Conservation (phyloP, 2,329 filamentous ascomycete genomes). For the Blastomyces gilchristii region DNA sequence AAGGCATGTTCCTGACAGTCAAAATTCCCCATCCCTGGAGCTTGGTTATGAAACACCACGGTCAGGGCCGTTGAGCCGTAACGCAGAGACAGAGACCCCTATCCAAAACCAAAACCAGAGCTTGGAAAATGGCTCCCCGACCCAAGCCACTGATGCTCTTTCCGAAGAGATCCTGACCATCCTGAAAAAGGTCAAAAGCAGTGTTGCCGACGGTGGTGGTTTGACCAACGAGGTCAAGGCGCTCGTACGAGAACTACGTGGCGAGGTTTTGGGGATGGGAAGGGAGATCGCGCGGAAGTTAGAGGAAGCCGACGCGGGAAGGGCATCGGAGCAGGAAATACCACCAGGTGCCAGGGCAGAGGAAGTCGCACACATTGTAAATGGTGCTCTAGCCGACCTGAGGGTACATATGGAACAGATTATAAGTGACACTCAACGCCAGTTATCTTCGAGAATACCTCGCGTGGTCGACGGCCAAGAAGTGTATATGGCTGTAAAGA, state of each 20-base stretch:
- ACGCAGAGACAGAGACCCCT: slow-evolving; percentile 13
- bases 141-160: slow-evolving; percentile 39
- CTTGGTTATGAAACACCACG: slow-evolving; percentile 30
- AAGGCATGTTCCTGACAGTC: slow-evolving; percentile 25
- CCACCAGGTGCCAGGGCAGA: slow-evolving; percentile 47
- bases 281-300: slow-evolving; percentile 78
- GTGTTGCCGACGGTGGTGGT: slow-evolving; percentile 75
- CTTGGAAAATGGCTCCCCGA: slow-evolving; percentile 2
- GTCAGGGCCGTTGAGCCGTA: slow-evolving; percentile 22
- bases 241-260: slow-evolving; percentile 76
- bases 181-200: slow-evolving; percentile 81
- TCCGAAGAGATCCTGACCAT: slow-evolving; percentile 74
- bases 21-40: slow-evolving; percentile 26
- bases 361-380: slow-evolving; percentile 66
- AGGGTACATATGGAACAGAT: slow-evolving; percentile 74
- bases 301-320: slow-evolving; percentile 46
- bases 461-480: slow-evolving; percentile 67
- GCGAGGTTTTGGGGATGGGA: slow-evolving; percentile 90
- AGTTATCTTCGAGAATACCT: slow-evolving; percentile 55
- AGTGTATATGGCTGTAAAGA: slow-evolving; percentile 73
- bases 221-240: slow-evolving; percentile 88
- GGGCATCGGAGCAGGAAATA: slow-evolving; percentile 39
- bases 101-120: slow-evolving; percentile 4
- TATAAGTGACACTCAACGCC: slow-evolving; percentile 62
- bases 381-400: slow-evolving; percentile 70